Conservation (phyloP, 2,329 filamentous ascomycete genomes). For the Coleophoma eucalyptorum region DNA sequence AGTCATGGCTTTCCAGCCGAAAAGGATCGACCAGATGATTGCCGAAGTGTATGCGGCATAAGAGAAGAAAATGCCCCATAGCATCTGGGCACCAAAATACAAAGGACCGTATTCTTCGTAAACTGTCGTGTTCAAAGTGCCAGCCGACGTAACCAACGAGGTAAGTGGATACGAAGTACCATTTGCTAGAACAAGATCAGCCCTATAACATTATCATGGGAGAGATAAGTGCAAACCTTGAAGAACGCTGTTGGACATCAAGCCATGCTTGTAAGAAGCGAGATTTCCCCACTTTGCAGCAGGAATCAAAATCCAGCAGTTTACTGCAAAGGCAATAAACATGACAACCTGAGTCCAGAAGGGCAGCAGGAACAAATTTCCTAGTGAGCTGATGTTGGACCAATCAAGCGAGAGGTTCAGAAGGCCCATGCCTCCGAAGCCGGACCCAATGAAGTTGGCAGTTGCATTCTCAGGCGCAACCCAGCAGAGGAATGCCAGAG, state of each 20-base stretch:
- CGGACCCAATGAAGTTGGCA: constrained; percentile 57
- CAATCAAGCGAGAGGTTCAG: constrained; percentile 57
- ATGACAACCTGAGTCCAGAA: constrained; percentile 57
- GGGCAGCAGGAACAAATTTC: constrained; percentile 49
- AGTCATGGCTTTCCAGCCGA: constrained; percentile 46
- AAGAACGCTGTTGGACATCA: constrained; percentile 57
- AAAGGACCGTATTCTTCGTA: constrained; percentile 46
- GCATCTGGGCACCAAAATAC: constrained; percentile 53
- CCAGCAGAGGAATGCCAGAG: constrained; percentile 60
- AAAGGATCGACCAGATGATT: constrained; percentile 54
- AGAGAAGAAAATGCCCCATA: constrained; percentile 58
- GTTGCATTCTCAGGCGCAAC: constrained; percentile 53
- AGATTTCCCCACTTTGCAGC: constrained; percentile 55
- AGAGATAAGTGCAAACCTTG: constrained; percentile 31
- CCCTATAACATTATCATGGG: background rate
- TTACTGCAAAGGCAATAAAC: constrained; percentile 50
- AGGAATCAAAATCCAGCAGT: constrained; percentile 55
- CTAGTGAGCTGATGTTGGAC: constrained; percentile 52
- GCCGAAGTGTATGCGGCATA: constrained; percentile 56
- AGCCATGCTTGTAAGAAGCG: constrained; percentile 43
- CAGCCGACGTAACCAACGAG: constrained; percentile 28
- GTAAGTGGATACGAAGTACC: constrained; percentile 31
- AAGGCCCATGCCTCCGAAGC: constrained; percentile 59
- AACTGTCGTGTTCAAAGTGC: constrained; percentile 32
- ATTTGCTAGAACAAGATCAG: constrained; percentile 15